Percentiles rank a stretch among this genome's conserved stretches.
These are phyloP conservation scores for Cladorrhinum sp. DNA, from an alignment of 2,329 filamentous ascomycete genomes.

Conservation along the genomic window DNA sequence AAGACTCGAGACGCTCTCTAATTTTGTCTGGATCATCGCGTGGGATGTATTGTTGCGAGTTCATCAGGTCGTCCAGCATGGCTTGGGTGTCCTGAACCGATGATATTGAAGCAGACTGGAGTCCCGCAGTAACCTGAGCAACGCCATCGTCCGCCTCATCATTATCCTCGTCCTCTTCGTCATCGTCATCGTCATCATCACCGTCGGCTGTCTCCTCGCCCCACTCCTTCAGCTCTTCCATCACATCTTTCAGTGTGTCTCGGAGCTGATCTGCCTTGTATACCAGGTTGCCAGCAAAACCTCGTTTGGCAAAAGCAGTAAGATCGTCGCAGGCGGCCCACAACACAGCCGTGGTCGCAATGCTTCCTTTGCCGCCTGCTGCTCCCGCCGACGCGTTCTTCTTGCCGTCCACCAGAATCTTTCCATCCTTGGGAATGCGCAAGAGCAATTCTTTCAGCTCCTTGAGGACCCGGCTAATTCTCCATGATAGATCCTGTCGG, in stretches of 20 bases:
- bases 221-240: slow-evolving; percentile 87
- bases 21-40: slow-evolving; percentile 62
- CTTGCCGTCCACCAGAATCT: slow-evolving; percentile 45
- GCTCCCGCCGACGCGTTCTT: slow-evolving; percentile 41
- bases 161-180: slow-evolving; percentile 40
- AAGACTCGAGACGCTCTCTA: slow-evolving; percentile 61
- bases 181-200: slow-evolving; percentile 48
- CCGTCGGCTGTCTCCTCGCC: slow-evolving; percentile 67
- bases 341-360: slow-evolving; percentile 69
- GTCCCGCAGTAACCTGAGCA: slow-evolving; percentile 30
- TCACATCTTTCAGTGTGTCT: slow-evolving; percentile 74
- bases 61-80: slow-evolving; percentile 67
- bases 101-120: slow-evolving; percentile 33
- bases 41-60: slow-evolving; percentile 58
- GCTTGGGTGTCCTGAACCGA: slow-evolving; percentile 53
- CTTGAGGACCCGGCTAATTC: slow-evolving; percentile 57
- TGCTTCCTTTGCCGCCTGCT: slow-evolving; percentile 47
- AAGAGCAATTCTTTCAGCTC: slow-evolving; percentile 61
- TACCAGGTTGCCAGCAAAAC: slow-evolving; percentile 67
- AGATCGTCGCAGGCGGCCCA: slow-evolving; percentile 83
- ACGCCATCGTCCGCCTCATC: too few species aligned
- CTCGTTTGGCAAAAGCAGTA: slow-evolving; percentile 59
- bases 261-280: slow-evolving; percentile 70
- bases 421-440: slow-evolving; percentile 59
- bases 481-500: slow-evolving; percentile 59